Evolutionary conservation across 2,329 filamentous ascomycete genomes (phyloP).

Genomic region (Pseudocercospora pini-densiflorae): DNA sequence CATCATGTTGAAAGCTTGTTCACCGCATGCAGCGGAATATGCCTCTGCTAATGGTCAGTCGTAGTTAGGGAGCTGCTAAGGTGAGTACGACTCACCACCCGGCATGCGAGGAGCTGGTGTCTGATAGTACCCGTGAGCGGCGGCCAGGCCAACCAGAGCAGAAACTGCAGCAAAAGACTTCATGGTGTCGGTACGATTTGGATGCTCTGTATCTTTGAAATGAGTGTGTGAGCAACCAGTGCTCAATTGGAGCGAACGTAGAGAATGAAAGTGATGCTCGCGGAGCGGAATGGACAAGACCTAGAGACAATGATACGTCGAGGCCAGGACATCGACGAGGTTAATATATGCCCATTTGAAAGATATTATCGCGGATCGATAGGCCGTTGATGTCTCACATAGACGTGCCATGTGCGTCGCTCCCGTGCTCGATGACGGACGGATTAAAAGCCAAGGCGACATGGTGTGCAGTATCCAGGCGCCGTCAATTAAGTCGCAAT

Average conservation of each 20-base stretch:
- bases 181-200: conserved; percentile 14
- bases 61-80: neutral
- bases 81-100: conserved; percentile 40
- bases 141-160: conserved; percentile 52
- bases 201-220: neutral
- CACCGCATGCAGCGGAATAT: conserved; percentile 58
- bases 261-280: conserved; percentile 23
- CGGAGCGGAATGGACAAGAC: conserved; percentile 22
- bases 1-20: conserved; percentile 60
- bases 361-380: neutral
- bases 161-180: conserved; percentile 45
- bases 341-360: neutral
- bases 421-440: neutral
- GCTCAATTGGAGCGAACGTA: conserved; percentile 18
- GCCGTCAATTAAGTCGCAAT: neutral
- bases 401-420: conserved; percentile 15
- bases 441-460: neutral
- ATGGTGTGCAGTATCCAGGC: neutral
- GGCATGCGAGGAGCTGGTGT: conserved; percentile 55
- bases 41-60: conserved; percentile 34
- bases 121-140: conserved; percentile 59
- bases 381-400: conserved; percentile 17
- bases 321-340: neutral
- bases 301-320: neutral
- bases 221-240: conserved; percentile 18